phyloP scores from a whole-genome alignment of 2,329 filamentous ascomycete species.

The Neopestalotiopsis clavispora region DNA sequence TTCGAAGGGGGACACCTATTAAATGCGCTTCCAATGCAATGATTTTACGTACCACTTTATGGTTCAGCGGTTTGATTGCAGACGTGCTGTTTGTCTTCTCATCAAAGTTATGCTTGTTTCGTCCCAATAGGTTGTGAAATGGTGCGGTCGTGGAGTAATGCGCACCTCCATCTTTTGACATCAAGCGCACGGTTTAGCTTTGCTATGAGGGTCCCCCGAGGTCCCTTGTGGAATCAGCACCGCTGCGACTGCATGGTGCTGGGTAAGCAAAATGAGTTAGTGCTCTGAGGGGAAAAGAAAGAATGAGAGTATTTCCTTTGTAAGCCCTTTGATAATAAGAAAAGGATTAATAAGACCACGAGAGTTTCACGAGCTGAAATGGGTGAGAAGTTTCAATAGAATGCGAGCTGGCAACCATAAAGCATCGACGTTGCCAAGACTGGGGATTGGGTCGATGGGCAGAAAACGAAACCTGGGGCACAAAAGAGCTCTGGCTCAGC shows the following conservation, averaged over 20 bases:
- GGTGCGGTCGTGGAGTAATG: not conserved
- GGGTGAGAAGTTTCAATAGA: not conserved
- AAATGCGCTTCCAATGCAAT: no score
- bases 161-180: not conserved
- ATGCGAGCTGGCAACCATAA: not conserved
- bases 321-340: not conserved
- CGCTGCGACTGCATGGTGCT: not conserved
- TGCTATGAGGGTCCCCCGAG: not conserved
- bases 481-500: not conserved
- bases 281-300: not conserved
- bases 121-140: not conserved
- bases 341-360: no score
- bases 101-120: not conserved
- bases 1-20: no score
- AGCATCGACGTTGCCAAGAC: conserved; percentile 3
- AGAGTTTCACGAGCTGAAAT: no score
- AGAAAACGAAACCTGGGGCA: not conserved
- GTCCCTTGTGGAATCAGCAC: not conserved
- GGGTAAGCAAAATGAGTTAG: not conserved
- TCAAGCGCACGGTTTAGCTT: not conserved
- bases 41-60: no score
- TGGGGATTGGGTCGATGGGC: not conserved
- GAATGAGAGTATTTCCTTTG: not conserved
- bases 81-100: not conserved
- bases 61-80: not conserved